Evolutionary conservation across 352 stramenopile genomes (phyloP), one percentile per base, ranked within the genome.

Genomic region (Pythium pectinolyticum): DNA sequence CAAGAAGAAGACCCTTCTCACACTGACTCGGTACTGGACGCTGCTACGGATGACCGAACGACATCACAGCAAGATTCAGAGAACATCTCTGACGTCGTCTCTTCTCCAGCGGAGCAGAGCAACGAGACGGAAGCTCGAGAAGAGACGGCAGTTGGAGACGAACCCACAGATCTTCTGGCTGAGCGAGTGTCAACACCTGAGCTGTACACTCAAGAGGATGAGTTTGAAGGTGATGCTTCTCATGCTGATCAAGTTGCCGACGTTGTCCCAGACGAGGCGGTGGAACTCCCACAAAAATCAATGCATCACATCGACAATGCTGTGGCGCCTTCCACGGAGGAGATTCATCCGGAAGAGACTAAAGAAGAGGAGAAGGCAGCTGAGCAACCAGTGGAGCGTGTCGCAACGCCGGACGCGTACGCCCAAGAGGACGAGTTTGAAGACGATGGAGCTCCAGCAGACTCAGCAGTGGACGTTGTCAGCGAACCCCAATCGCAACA

Each of bases 381-480:
- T 28, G 41, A 30, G 7, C 5, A 5, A 17, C 11, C 35, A 41
- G 8, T 20, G 6, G 53, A 60, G 34, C 30, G 28, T 15, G 53
- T 60, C 12, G 32, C 39, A 31, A 51, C 53, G 19, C 31, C 30
- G 19, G 53, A 60, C 14, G 53, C 5, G 19, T 52, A 48, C 32
- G 39, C 53, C 39, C n/a, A 60, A 22, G 53, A 48, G 11, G 53
- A 49, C 14, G 39, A 51, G 8, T 48, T 52, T 34, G 53, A 60
- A 27, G n/a, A 46, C 5, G 39, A 46, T n/a, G n/a, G n/a, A 8
- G 3, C 39, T 25, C 39, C 17, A 25, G 17, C 14, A 7, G 39
- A 46, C 5, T 17, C 22, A 46, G 39, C 17, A n/a, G n/a, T n/a
- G n/a, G n/a, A n/a, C n/a, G n/a, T n/a, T n/a, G n/a, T n/a, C n/a